phyloP scores from a whole-genome alignment of 1,284 basidiomycete species.

The Cystobasidium sp. region DNA sequence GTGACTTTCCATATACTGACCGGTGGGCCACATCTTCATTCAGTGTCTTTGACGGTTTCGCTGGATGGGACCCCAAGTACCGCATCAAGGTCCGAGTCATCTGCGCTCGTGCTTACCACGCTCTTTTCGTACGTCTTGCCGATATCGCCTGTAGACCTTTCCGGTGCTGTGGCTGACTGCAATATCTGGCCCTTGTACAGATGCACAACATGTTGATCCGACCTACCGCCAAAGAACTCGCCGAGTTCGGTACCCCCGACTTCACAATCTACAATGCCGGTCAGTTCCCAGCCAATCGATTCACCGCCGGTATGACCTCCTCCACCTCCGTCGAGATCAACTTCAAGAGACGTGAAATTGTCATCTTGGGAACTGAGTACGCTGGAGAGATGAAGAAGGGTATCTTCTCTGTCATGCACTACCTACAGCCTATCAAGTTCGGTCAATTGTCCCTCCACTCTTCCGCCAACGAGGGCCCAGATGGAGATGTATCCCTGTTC shows the following conservation, averaged over 20 bases:
- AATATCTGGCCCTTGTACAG: too few species aligned
- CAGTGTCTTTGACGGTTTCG: constrained; percentile 90
- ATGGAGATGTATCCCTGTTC: constrained; percentile 95
- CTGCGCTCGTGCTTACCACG: constrained; percentile 97
- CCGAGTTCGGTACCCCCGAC: constrained; percentile 95
- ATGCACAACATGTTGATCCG: constrained; percentile 94
- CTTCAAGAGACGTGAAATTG: constrained; percentile 99
- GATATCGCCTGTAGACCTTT: background rate
- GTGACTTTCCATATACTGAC: background rate
- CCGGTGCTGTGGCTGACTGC: background rate
- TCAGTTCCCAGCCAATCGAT: constrained; percentile 99
- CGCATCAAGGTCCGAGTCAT: constrained; percentile 99
- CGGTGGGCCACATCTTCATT: background rate
- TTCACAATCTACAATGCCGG: constrained; percentile 99
- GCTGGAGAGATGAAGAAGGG: constrained; percentile 99
- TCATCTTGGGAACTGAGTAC: constrained; percentile 87
- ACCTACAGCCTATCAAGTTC: constrained; percentile 98
- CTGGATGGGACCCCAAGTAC: constrained; percentile 99
- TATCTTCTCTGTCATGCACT: constrained; percentile 99
- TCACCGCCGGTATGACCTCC: constrained; percentile 99
- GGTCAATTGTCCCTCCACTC: constrained; percentile 98
- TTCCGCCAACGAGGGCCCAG: constrained; percentile 93
- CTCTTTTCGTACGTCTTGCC: constrained; percentile 69
- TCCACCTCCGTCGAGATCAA: constrained; percentile 99
- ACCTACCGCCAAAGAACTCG: constrained; percentile 91